Conservation (phyloP, 106 monocot species). For the Dendrobium nobile region DNA sequence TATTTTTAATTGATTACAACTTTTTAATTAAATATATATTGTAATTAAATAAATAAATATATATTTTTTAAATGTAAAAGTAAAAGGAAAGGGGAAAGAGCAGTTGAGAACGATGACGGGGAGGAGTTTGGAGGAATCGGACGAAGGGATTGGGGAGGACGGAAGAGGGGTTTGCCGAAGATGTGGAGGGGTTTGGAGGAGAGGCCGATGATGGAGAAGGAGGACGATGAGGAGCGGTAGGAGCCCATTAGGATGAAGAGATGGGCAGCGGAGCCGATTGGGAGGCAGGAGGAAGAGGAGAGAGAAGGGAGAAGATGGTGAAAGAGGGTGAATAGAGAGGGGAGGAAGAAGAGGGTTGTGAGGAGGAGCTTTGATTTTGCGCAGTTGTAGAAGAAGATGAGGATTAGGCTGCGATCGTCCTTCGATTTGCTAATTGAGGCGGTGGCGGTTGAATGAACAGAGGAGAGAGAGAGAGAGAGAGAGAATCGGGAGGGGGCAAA, state of each 20-base stretch:
- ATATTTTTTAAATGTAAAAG: too few species aligned
- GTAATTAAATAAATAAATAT: too few species aligned
- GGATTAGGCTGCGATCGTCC: neutral
- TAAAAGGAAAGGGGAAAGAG: conserved; percentile 36
- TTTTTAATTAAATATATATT: too few species aligned
- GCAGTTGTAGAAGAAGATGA: conserved; percentile 33
- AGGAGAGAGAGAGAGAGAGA: too few species aligned
- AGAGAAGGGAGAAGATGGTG: conserved; percentile 17
- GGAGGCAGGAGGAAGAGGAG: neutral
- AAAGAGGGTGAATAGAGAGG: conserved; percentile 2
- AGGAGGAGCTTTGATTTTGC: conserved; percentile 50
- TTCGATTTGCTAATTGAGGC: neutral
- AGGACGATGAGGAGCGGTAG: conserved; percentile 59
- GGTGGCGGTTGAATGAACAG: too few species aligned
- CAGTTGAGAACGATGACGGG: conserved; percentile 81
- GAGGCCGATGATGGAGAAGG: conserved; percentile 70
- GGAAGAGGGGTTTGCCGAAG: conserved; percentile 35
- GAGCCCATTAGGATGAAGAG: conserved; percentile 79
- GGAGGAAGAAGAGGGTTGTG: conserved; percentile 30
- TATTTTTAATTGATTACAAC: too few species aligned
- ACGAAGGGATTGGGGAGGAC: conserved; percentile 7
- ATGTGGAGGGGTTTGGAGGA: conserved; percentile 75
- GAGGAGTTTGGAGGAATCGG: conserved; percentile 36
- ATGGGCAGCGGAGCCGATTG: conserved; percentile 52
- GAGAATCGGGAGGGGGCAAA: too few species aligned